Evolutionary conservation across 345 rosid genomes (phyloP), one percentile per base, ranked within the genome.

Genomic region (Clausena lansium): DNA sequence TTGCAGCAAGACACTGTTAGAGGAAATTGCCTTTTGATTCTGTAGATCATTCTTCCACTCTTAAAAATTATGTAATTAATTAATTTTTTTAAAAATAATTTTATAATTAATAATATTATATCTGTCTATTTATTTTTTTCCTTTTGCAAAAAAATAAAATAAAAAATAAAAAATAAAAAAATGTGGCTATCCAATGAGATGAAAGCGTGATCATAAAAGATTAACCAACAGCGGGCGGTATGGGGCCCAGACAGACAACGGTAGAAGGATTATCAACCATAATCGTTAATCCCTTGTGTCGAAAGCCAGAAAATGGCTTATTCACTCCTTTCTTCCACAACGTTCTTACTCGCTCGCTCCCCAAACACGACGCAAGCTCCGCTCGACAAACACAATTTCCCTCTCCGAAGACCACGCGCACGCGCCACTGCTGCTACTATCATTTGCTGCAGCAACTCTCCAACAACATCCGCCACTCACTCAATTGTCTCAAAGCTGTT

Each of bases 261-360:
- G 54, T 9, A 39, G 45, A 62, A 30, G 59, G 54, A 4, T 47
- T 13, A n/a, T 58, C 24, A 30, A 2, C 20, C 11, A 19, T 41
- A 36, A 81, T 75, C 75, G 57, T 52, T 9, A 9, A 65, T 11
- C 69, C 25, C 45, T 41, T 52, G 57, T 0, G 57, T 1, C 7
- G 57, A 47, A 80, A 70, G 80, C 76, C 32, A 62, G 76, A 50
- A 65, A 80, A 91, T 91, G 90, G 89, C 95, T 78, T 82, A 82
- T 80, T 85, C 88, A 60, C 88, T 87, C 82, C 81, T 85, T 83
- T 82, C 94, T 47, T 76, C 90, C 86, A 47, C 85, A 76, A 79
- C 80, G 35, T 52, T 86, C 66, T 72, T 78, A 52, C 28, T 81
- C 83, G 52, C 87, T 78, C 86, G 86, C 74, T 78, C 38, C 52